Evolutionary conservation across 495 filamentous ascomycete species (phyloP).

Genomic region (Penicillium soppii): DNA sequence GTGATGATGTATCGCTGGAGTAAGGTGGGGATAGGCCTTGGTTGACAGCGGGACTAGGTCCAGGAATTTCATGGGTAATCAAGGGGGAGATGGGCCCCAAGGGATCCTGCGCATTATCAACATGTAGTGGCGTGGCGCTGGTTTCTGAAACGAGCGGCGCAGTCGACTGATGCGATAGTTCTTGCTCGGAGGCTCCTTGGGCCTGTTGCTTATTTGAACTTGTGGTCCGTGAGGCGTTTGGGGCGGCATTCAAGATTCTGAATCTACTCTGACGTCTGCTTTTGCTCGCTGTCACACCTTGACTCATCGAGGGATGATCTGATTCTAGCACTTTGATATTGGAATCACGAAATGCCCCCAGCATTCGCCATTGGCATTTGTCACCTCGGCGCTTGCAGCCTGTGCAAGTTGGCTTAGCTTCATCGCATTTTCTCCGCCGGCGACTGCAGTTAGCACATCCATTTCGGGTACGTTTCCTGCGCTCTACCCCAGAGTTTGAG

Average conservation of each 20-base stretch:
- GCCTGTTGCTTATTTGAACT: neutral
- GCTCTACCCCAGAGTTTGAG: conserved; percentile 18
- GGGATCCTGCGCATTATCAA: neutral
- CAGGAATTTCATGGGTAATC: neutral
- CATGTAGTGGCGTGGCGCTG: neutral
- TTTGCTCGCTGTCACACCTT: conserved; percentile 17
- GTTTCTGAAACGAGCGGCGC: neutral
- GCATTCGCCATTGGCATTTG: conserved; percentile 31
- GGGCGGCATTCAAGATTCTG: conserved; percentile 25
- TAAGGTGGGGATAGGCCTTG: conserved; percentile 13
- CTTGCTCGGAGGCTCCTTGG: neutral
- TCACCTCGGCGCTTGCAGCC: conserved; percentile 33
- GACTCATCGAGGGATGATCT: conserved; percentile 33
- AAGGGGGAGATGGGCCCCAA: neutral
- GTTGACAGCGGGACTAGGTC: neutral
- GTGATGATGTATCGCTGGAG: conserved; percentile 8
- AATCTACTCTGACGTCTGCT: conserved; percentile 28
- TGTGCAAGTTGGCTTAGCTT: conserved; percentile 30
- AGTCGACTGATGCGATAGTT: neutral
- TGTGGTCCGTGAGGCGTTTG: neutral
- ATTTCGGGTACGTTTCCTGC: conserved; percentile 32
- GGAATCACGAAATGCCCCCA: conserved; percentile 36
- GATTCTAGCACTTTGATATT: conserved; percentile 33
- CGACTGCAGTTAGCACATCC: conserved; percentile 37
- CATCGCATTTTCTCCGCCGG: conserved; percentile 34